Conservation (phyloP, 306 rosid species). For the peach (Prunus persica) region DNA sequence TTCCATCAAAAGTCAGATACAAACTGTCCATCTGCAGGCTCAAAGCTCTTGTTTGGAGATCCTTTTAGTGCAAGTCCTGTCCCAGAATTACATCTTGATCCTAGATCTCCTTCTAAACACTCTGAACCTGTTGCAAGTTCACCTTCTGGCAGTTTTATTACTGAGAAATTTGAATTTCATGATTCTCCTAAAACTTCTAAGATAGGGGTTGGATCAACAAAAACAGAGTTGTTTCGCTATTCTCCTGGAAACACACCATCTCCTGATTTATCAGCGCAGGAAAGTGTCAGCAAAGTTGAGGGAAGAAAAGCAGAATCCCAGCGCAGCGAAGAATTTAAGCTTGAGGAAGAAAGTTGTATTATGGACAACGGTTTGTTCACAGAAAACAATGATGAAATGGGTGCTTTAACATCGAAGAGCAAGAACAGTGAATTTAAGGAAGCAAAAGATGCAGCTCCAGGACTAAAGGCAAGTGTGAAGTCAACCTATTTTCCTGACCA, state of each 20-base stretch:
- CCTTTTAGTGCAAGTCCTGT: slow-evolving; percentile 37
- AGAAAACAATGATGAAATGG: slow-evolving; percentile 32
- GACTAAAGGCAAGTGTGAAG: slow-evolving; percentile 22
- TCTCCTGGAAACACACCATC: slow-evolving; percentile 46
- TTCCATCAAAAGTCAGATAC: slow-evolving; percentile 40
- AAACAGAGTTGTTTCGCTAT: slow-evolving; percentile 33
- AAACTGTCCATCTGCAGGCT: slow-evolving; percentile 34
- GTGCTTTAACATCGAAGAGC: slow-evolving; percentile 31
- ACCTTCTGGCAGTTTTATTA: slow-evolving; percentile 42
- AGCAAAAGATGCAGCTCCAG: slow-evolving; percentile 31
- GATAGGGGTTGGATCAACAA: slow-evolving; percentile 24
- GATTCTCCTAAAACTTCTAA: slow-evolving; percentile 39
- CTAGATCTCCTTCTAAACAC: slow-evolving; percentile 38
- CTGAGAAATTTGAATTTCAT: slow-evolving; percentile 34
- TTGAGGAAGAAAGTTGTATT: slow-evolving; percentile 35
- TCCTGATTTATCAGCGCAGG: slow-evolving; percentile 45
- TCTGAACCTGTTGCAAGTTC: slow-evolving; percentile 36
- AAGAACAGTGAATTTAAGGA: slow-evolving; percentile 28
- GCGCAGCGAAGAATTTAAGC: slow-evolving; percentile 30
- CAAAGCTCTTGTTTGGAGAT: slow-evolving; percentile 43
- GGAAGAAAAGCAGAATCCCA: slow-evolving; percentile 29
- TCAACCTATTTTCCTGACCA: slow-evolving; percentile 34
- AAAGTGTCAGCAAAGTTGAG: slow-evolving; percentile 52
- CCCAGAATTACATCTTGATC: slow-evolving; percentile 29
- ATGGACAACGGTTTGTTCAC: slow-evolving; percentile 36